These are phyloP conservation scores for Plasmodium yoelii DNA, from an alignment of 169 alveolate genomes.

Conservation along the genomic window DNA sequence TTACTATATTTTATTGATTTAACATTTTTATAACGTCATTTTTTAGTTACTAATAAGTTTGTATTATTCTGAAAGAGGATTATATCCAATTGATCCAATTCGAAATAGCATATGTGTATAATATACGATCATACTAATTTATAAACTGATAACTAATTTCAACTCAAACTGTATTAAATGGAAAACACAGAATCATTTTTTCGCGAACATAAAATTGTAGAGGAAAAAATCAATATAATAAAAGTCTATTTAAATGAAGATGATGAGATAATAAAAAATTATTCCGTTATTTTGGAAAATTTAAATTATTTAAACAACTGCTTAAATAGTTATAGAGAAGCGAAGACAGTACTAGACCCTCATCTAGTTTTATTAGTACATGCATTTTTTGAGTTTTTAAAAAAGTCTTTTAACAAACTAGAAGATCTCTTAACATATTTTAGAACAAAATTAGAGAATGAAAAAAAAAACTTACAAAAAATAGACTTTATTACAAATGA, in stretches of 20 bases:
- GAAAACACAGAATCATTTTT: conserved; percentile 41
- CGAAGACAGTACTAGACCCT: conserved; percentile 36
- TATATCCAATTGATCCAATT: too few species aligned
- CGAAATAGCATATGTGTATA: too few species aligned
- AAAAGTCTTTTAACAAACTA: conserved; percentile 18
- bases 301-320: conserved; percentile 48
- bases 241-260: conserved; percentile 28
- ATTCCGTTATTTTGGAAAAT: conserved; percentile 28
- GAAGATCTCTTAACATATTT: conserved; percentile 8
- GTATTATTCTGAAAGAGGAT: too few species aligned
- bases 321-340: conserved; percentile 72
- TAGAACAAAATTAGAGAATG: conserved; percentile 14
- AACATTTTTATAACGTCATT: too few species aligned
- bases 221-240: conserved; percentile 15
- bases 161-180: neutral
- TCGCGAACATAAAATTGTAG: conserved; percentile 55
- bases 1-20: too few species aligned
- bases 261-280: conserved; percentile 32
- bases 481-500: neutral
- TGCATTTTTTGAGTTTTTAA: conserved; percentile 38
- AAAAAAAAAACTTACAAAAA: neutral
- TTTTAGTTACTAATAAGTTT: too few species aligned
- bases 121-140: too few species aligned
- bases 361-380: conserved; percentile 40
- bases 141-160: too few species aligned